Conservation (phyloP, 768 basidiomycete species). For the Trichaptum fuscoviolaceum region DNA sequence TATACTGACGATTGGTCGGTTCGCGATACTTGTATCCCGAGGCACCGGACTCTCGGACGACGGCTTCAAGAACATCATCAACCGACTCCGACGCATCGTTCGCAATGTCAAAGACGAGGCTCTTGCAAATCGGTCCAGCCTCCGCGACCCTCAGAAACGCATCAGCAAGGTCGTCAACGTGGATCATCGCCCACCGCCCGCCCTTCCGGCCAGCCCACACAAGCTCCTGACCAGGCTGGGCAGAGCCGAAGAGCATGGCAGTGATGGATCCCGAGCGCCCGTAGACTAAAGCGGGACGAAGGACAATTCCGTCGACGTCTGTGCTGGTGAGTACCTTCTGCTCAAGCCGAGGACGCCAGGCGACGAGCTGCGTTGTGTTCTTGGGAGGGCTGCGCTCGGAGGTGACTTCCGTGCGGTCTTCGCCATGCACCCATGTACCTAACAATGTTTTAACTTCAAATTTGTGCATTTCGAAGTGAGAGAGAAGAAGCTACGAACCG, state of each 20-base stretch:
- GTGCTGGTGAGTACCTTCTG: conserved; percentile 24
- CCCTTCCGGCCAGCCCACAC: conserved; percentile 31
- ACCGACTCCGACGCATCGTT: conserved; percentile 36
- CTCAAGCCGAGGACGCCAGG: conserved; percentile 32
- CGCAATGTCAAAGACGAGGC: conserved; percentile 35
- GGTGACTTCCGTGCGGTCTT: conserved; percentile 27
- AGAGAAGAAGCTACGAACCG: conserved; percentile 30
- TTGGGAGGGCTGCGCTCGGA: conserved; percentile 30
- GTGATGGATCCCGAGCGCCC: conserved; percentile 36
- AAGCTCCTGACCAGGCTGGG: conserved; percentile 23
- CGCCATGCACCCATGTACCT: conserved; percentile 36
- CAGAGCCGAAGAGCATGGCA: conserved; percentile 26
- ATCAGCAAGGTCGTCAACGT: conserved; percentile 43
- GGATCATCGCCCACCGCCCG: conserved; percentile 30
- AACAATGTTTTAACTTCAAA: conserved; percentile 15
- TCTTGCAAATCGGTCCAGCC: conserved; percentile 29
- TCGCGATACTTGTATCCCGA: conserved; percentile 28
- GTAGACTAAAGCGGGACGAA: conserved; percentile 40
- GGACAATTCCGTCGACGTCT: conserved; percentile 37
- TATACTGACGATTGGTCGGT: conserved; percentile 31
- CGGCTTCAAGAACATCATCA: conserved; percentile 33
- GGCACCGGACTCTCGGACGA: conserved; percentile 33
- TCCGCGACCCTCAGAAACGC: conserved; percentile 36
- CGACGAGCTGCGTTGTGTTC: conserved; percentile 20
- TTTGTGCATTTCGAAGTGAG: neutral